phyloP scores from a whole-genome alignment of 1,284 basidiomycete genomes.

The Ceratobasidium sp. region DNA sequence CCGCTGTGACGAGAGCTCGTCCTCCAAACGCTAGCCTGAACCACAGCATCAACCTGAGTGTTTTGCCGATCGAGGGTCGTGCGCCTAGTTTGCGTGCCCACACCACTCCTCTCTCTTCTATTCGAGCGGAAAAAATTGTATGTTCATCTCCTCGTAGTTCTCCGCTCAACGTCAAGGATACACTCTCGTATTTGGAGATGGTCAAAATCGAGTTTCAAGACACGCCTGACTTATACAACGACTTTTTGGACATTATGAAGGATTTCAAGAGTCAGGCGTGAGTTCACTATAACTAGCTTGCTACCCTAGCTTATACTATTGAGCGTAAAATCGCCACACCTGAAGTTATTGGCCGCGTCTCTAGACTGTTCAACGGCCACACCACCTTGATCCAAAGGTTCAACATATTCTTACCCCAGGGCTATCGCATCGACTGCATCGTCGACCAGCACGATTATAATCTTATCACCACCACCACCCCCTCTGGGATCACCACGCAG shows the following conservation, averaged over 20 bases:
- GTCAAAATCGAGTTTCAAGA: conserved; percentile 95
- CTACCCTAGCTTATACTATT: conserved; percentile 14
- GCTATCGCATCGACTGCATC: conserved; percentile 95
- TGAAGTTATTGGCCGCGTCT: conserved; percentile 97
- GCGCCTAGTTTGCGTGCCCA: conserved; percentile 1
- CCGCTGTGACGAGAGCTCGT: neutral
- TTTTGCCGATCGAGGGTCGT: neutral
- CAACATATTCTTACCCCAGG: conserved; percentile 97
- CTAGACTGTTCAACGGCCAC: conserved; percentile 94
- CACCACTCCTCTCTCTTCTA: conserved; percentile 29
- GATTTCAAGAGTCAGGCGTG: conserved; percentile 96
- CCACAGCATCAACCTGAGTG: conserved; percentile 30
- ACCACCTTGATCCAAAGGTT: conserved; percentile 96
- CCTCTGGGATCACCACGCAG: conserved; percentile 80
- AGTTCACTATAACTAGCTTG: conserved; percentile 51
- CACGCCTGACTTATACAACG: conserved; percentile 96
- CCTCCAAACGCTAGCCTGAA: neutral
- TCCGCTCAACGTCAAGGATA: conserved; percentile 86
- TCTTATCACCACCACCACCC: conserved; percentile 95
- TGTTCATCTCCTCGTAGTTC: conserved; percentile 52
- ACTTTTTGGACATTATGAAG: conserved; percentile 99
- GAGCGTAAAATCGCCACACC: conserved; percentile 92
- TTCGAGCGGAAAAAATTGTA: conserved; percentile 5
- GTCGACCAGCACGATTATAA: conserved; percentile 75
- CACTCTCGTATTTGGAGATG: conserved; percentile 96